A percentile compares a stretch with the other conserved stretches of the same genome.
Evolutionary conservation across 106 monocot genomes (phyloP).

Genomic region (Vanilla planifolia): DNA sequence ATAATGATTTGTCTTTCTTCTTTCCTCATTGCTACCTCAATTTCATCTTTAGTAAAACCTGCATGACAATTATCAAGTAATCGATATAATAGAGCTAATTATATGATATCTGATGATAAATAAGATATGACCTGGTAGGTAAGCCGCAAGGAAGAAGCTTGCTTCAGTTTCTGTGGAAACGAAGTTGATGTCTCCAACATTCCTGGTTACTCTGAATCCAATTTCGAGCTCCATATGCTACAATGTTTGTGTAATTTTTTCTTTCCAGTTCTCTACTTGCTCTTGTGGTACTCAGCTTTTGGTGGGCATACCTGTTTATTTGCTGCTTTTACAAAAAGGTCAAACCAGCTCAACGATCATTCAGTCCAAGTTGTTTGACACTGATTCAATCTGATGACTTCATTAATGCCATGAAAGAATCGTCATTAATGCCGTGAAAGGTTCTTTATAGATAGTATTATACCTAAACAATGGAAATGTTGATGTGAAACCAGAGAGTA

Average conservation of each 20-base stretch:
- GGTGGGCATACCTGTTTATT: no score
- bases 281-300: not conserved
- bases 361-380: no score
- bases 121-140: constrained; percentile 42
- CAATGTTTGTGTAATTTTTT: not conserved
- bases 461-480: no score
- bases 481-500: no score
- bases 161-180: constrained; percentile 33
- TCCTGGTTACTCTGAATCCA: constrained; percentile 18
- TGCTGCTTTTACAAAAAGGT: no score
- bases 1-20: constrained; percentile 19
- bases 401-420: no score
- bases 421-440: no score
- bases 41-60: constrained; percentile 43
- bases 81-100: not conserved
- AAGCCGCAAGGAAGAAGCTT: constrained; percentile 28
- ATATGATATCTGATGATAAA: not conserved
- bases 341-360: no score
- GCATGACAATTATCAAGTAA: not conserved
- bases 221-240: constrained; percentile 64
- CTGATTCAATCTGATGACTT: no score
- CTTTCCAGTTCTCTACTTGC: not conserved
- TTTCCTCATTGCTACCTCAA: constrained; percentile 28
- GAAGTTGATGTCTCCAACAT: constrained; percentile 26
- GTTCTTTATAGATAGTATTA: no score